Conservation (phyloP, 2,329 filamentous ascomycete genomes). For the Microdochium paspali region DNA sequence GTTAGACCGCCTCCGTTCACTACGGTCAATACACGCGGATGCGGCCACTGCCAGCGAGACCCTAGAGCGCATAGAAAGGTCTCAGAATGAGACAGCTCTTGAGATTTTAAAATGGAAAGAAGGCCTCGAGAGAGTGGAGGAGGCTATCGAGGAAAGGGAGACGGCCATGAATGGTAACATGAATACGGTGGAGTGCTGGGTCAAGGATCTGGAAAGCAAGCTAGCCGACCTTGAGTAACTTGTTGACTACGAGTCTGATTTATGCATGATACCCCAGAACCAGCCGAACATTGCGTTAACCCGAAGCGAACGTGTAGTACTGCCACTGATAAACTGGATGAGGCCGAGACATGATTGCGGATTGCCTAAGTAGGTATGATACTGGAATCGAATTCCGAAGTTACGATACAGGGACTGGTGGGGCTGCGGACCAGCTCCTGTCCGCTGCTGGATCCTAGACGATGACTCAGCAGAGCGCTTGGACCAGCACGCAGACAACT, state of each 20-base stretch:
- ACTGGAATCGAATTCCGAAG: no score
- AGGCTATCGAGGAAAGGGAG: conserved; percentile 61
- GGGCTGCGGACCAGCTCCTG: no score
- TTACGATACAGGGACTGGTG: no score
- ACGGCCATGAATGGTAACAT: conserved; percentile 68
- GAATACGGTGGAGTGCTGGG: conserved; percentile 79
- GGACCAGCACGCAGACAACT: background rate
- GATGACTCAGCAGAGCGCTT: background rate
- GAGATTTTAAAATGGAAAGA: conserved; percentile 84
- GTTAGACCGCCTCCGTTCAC: conserved; percentile 73
- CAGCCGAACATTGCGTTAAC: no score
- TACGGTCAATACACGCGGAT: conserved; percentile 77
- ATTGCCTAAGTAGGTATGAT: no score
- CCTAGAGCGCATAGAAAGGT: conserved; percentile 66
- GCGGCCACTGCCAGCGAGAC: conserved; percentile 74
- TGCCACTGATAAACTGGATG: no score
- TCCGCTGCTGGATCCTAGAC: no score
- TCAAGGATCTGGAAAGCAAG: conserved; percentile 74
- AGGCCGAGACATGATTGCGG: no score
- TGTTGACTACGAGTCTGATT: background rate
- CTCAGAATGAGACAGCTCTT: conserved; percentile 70
- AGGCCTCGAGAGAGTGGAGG: conserved; percentile 70
- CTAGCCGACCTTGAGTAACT: conserved; percentile 47
- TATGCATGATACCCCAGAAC: background rate
- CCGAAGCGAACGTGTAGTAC: no score